Conservation (phyloP, 2,329 filamentous ascomycete species). For the Pseudogymnoascus sp. region DNA sequence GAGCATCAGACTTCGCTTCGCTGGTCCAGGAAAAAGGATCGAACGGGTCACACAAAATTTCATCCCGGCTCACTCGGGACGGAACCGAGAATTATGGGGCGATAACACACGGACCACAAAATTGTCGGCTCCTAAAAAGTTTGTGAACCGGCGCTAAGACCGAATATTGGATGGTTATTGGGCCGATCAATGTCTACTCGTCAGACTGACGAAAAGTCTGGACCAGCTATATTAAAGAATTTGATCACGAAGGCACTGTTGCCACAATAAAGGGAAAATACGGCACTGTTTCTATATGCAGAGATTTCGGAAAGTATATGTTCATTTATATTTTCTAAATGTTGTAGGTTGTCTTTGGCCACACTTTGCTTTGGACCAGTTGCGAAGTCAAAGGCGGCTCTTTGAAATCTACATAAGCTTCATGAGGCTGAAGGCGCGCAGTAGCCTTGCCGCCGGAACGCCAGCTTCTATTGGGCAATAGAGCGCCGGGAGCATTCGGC, state of each 20-base stretch:
- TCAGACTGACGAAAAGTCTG: not conserved
- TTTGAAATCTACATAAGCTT: not conserved
- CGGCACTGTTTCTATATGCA: not conserved
- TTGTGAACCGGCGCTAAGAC: not conserved
- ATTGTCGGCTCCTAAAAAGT: not conserved
- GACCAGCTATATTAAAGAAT: not conserved
- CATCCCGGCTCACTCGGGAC: conserved; percentile 21
- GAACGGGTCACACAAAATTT: not conserved
- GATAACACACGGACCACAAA: conserved; percentile 9
- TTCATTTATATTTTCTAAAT: not conserved
- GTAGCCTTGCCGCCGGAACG: not conserved
- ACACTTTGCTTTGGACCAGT: not conserved
- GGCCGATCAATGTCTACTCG: not conserved
- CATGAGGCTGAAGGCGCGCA: not conserved
- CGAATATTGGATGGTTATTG: not conserved
- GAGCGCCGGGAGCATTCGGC: not conserved
- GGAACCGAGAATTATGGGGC: not conserved
- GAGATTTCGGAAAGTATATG: not conserved
- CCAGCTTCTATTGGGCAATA: not conserved
- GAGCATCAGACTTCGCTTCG: too few species aligned
- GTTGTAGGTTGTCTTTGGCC: not conserved
- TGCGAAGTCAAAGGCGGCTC: not conserved
- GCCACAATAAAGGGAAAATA: not conserved
- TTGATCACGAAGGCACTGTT: not conserved
- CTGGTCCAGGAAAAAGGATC: too few species aligned